Evolutionary conservation across 495 filamentous ascomycete species (phyloP), one percentile per base, ranked within the genome.

Genomic region (Pseudoneurospora amorphoporcata): DNA sequence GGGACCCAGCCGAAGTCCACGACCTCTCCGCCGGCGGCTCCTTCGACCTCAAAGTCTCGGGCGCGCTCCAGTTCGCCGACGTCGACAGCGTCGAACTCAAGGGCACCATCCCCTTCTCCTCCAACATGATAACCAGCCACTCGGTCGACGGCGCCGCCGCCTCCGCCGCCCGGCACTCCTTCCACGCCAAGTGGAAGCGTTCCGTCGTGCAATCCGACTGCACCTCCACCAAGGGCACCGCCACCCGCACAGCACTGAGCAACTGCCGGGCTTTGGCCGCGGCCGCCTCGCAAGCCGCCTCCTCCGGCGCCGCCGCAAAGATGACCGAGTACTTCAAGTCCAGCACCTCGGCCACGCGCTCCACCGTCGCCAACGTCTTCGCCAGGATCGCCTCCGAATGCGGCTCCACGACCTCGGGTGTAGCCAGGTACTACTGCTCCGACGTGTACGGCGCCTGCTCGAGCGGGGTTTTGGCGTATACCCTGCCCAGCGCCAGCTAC

Each of bases 281-380:
- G 12, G 80, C 82, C n/a, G 89, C 89, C 12, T 82, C 85, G n/a
- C 75, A 76, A 4, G 88, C 87, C 4, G 88, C 89, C 0, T 70
- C 76, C 2, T 81, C 80, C 2, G 88, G 87, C 19, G 80, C 79
- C 1, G 80, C 85, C 19, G 72, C 82, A 70, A 88, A 87, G 76
- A 84, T 90, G 76, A 77, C 71, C 12, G 87, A 89, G 72, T 90
- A 89, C 79, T 92, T 90, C 86, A 90, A 87, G 80, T 86, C 86
- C 6, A 87, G 83, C n/a, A 72, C 78, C 23, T 77, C 75, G 39
- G 75, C 80, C 1, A 80, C 80, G 2, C 83, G 86, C 40, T 82
- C 75, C 65, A 80, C 78, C 14, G 89, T 92, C 29, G 84, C 87
- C 16, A 79, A 76, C 42, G 85, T 88, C 29, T 82, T 90, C 32